Evolutionary conservation across 1,139 yeast genomes (phyloP).

Genomic region (Candida sojae): DNA sequence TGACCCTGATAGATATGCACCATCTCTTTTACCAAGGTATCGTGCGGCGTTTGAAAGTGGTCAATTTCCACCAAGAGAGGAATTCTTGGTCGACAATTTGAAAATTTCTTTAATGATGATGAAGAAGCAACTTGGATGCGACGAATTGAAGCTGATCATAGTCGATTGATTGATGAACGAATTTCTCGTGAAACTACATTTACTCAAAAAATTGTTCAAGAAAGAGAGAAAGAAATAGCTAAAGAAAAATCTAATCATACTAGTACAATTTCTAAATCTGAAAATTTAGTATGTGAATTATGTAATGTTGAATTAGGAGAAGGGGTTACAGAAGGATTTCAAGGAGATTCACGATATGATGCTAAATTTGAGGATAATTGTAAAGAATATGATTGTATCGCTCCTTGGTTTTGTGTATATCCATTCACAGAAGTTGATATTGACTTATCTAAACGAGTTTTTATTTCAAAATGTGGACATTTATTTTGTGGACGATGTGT

Average conservation of each 20-base stretch:
- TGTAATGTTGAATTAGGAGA: conserved; percentile 73
- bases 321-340: conserved; percentile 62
- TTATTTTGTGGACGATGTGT: conserved; percentile 86
- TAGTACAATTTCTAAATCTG: conserved; percentile 32
- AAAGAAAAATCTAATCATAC: conserved; percentile 32
- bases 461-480: conserved; percentile 79
- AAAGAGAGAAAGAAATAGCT: conserved; percentile 29
- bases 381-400: conserved; percentile 38
- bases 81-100: too few species aligned
- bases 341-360: conserved; percentile 31
- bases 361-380: conserved; percentile 28
- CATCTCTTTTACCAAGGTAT: too few species aligned
- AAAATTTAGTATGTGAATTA: conserved; percentile 56
- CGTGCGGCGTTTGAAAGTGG: too few species aligned
- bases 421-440: conserved; percentile 56
- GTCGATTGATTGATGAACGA: conserved; percentile 34
- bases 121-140: conserved; percentile 39
- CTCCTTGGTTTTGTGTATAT: conserved; percentile 65
- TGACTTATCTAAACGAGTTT: conserved; percentile 67
- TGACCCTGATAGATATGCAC: too few species aligned
- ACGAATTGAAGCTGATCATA: conserved; percentile 45
- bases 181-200: conserved; percentile 31
- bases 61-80: not conserved
- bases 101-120: not conserved
- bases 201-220: conserved; percentile 30